phyloP scores from a whole-genome alignment of 371 early-diverging fungal species.

The Cokeromyces recurvatus region DNA sequence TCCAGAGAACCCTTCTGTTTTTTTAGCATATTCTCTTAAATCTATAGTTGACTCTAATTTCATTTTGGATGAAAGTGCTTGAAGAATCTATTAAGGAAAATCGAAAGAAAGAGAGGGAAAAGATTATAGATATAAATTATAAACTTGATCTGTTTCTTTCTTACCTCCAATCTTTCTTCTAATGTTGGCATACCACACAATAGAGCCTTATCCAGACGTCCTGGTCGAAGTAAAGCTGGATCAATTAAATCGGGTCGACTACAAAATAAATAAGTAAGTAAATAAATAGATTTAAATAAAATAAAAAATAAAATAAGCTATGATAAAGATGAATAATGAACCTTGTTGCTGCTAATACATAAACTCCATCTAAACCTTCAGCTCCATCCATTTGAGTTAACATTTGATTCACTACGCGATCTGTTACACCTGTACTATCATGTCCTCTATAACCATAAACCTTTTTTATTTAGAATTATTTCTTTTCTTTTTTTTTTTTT shows the following conservation, averaged over 20 bases:
- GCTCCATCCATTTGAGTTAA: slow-evolving; percentile 97
- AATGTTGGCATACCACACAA: slow-evolving; percentile 80
- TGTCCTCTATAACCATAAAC: slow-evolving; percentile 69
- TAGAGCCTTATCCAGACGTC: slow-evolving; percentile 95
- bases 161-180: slow-evolving; percentile 67
- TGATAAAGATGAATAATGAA: slow-evolving; percentile 18
- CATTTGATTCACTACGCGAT: slow-evolving; percentile 95
- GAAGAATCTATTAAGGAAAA: slow-evolving; percentile 52
- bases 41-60: slow-evolving; percentile 56
- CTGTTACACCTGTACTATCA: slow-evolving; percentile 90
- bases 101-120: too few species aligned
- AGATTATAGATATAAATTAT: too few species aligned
- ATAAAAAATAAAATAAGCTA: neutral
- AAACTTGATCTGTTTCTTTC: neutral
- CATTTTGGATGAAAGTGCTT: slow-evolving; percentile 64
- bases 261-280: too few species aligned
- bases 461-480: too few species aligned
- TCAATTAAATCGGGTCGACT: slow-evolving; percentile 99
- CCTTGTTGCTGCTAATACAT: slow-evolving; percentile 94
- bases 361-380: slow-evolving; percentile 86
- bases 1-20: slow-evolving; percentile 78
- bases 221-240: slow-evolving; percentile 96
- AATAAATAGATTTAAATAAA: slow-evolving; percentile 11
- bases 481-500: too few species aligned
- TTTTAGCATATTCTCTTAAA: slow-evolving; percentile 54